Base-by-base conservation (phyloP, 2,329 filamentous ascomycete genomes). In the Botrytis aclada region DNA sequence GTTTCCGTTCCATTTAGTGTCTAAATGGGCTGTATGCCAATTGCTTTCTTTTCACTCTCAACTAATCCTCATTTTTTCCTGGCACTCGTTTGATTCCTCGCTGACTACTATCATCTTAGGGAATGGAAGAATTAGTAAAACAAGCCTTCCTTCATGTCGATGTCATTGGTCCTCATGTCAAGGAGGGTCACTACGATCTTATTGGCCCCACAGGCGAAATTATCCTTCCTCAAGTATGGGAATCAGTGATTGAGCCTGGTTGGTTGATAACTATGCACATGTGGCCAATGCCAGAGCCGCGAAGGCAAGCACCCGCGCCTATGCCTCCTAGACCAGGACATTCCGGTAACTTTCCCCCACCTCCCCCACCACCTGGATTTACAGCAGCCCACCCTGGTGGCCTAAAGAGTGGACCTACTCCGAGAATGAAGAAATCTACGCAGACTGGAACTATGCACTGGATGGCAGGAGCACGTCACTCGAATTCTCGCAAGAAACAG, bases 1-100 rank as follows among this genome's bases (percentile, higher is more conserved):
- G 82, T 97, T 98, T 80, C 95, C 95, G 1, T 98, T 91, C 83
- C 89, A 95, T 76, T 82, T 97, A 41, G 97, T 94, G 82, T 89
- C 90, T 79, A 95, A 91, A 4, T 97, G 94, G 94, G 85, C 86
- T 84, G 93, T 95, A 88, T 12, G 70, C 45, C 9, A 14, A 47
- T n/a, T 20, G 7, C 25, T 14, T 56, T 22, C 43, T 29, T 25
- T 74, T n/a, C 61, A 12, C 12, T 45, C 29, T 76, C 82, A 74
- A 14, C 58, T 14, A 6, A 25, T 54, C 6, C 12, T 47, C 29
- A 34, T 65, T 29, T 9, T 39, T 39, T 54, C 25, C n/a, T 39
- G 32, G 39, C 14, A 66, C 22, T 22, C 22, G 16, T 0, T 39
- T 54, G 1, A 54, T 39, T 39, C 16, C 45, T 39, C 25, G 9